Evolutionary conservation across 495 filamentous ascomycete species (phyloP), one percentile per base, ranked within the genome.

Genomic region (Xylaria acuta): DNA sequence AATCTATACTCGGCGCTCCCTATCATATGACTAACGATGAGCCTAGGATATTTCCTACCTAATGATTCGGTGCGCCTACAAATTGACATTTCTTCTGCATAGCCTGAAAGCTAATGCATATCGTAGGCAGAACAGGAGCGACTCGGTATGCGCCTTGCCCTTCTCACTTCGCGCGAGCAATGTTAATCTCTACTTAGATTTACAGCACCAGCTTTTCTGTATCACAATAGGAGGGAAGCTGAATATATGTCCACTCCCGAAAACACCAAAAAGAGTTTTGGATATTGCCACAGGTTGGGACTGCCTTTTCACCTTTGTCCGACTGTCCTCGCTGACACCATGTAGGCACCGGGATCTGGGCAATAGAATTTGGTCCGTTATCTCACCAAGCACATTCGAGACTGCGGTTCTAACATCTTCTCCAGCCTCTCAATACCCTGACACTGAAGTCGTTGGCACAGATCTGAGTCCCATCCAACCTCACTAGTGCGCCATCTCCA

Each of bases 401-500:
- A 30, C 6, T 4, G 38, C 32, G 16, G 32, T 16, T 14, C 72
- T 69, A n/a, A 69, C 72, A 67, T 72, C 59, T 20, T 45, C 3
- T 38, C 25, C 34, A 82, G 80, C 82, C 8, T 64, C 67, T 45
- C 71, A 78, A 67, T 72, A 80, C 74, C 73, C 75, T 27, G 69
- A 62, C 22, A 78, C 82, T 6, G 71, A 81, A 38, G 76, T 85
- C 45, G 71, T 87, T 14, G 86, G 87, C 32, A 84, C 84, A 25
- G 87, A 89, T 73, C 75, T 89, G 0, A 85, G 83, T 58, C 82
- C 88, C 1, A 85, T 86, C 59, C 88, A 90, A 75, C 86, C 87
- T 5, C 36, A 76, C 41, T 84, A 82, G 86, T 84, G 54, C 38
- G 78, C 75, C 16, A 43, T 34, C 45, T 27, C 62, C 69, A 3